Conservation (phyloP, 169 alveolate genomes). For the Cryptosporidium felis region DNA sequence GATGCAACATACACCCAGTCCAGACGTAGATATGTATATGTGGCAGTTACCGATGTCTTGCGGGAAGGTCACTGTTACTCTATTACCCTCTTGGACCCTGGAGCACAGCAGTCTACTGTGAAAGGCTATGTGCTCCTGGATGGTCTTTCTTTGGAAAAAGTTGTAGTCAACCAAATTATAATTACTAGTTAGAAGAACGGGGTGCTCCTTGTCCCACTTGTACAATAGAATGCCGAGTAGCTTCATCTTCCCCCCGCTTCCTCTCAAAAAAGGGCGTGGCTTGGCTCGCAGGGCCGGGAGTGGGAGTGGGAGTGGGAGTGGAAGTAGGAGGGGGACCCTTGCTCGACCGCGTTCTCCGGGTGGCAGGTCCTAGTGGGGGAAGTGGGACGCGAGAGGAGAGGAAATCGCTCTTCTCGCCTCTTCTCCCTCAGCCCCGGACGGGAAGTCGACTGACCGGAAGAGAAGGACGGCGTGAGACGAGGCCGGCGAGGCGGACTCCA, state of each 20-base stretch:
- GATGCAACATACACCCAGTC: conserved; percentile 76
- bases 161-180: conserved; percentile 72
- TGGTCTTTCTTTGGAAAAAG: conserved; percentile 81
- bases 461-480: too few species aligned
- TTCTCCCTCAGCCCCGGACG: too few species aligned
- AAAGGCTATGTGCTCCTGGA: conserved; percentile 81
- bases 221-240: conserved; percentile 81
- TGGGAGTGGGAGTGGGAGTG: too few species aligned
- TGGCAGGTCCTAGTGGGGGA: too few species aligned
- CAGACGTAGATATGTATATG: conserved; percentile 74
- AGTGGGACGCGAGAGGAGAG: too few species aligned
- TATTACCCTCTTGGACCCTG: conserved; percentile 84
- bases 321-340: too few species aligned
- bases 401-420: too few species aligned
- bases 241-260: conserved; percentile 74
- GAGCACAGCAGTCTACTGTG: conserved; percentile 82
- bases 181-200: conserved; percentile 76
- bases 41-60: conserved; percentile 83
- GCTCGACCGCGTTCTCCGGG: too few species aligned
- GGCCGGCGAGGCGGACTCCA: too few species aligned
- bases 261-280: neutral
- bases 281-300: neutral
- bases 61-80: conserved; percentile 87
- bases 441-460: too few species aligned
- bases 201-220: conserved; percentile 84